phyloP scores from a whole-genome alignment of 495 filamentous ascomycete genomes.

The Letharia columbiana region DNA sequence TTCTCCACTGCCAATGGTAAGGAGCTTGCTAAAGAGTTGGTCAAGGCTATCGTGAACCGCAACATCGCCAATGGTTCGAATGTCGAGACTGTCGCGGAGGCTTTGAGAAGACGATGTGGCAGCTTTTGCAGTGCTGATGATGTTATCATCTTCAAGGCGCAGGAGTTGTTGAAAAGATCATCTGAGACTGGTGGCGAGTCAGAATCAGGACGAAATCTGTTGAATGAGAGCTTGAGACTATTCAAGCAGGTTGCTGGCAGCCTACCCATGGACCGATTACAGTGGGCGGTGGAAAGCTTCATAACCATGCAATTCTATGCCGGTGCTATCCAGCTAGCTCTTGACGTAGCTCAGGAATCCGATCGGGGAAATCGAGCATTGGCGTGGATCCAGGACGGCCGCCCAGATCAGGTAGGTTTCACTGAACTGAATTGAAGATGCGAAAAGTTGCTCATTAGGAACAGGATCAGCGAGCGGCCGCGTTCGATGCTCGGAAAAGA shows the following conservation, averaged over 20 bases:
- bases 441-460: conserved; percentile 39
- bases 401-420: conserved; percentile 40
- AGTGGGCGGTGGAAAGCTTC: conserved; percentile 69
- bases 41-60: conserved; percentile 95
- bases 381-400: conserved; percentile 62
- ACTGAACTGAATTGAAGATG: not conserved
- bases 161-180: conserved; percentile 84
- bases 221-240: conserved; percentile 80
- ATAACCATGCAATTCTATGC: conserved; percentile 78
- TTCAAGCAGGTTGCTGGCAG: conserved; percentile 80
- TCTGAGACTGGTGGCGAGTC: conserved; percentile 65
- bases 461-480: conserved; percentile 57
- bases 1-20: conserved; percentile 73
- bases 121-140: conserved; percentile 96
- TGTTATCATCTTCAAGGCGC: conserved; percentile 94
- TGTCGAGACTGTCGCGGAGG: conserved; percentile 93
- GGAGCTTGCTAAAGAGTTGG: conserved; percentile 88
- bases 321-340: conserved; percentile 82
- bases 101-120: conserved; percentile 79
- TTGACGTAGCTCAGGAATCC: conserved; percentile 68
- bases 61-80: conserved; percentile 94
- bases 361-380: conserved; percentile 79
- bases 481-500: conserved; percentile 60
- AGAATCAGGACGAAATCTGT: conserved; percentile 65
- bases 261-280: conserved; percentile 71